These are phyloP conservation scores for Ganoderma meredithae DNA, from an alignment of 1,284 basidiomycete genomes.

Conservation along the genomic window DNA sequence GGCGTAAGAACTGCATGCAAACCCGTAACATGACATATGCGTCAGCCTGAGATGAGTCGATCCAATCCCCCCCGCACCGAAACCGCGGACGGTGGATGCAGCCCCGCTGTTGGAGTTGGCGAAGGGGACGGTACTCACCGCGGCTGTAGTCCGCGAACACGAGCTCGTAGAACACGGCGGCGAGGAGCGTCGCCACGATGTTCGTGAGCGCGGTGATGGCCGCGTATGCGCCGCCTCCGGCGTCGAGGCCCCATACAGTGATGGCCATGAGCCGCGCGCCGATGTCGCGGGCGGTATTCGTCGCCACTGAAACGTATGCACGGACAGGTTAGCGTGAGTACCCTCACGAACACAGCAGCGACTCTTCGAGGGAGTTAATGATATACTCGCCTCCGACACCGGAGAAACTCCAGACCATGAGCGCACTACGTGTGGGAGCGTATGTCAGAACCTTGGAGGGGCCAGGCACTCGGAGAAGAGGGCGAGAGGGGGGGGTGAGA, in stretches of 20 bases:
- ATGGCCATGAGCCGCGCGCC: slow-evolving; percentile 64
- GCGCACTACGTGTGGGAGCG: slow-evolving; percentile 45
- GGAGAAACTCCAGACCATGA: slow-evolving; percentile 66
- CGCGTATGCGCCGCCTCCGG: slow-evolving; percentile 63
- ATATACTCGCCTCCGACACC: slow-evolving; percentile 52
- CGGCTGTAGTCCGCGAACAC: slow-evolving; percentile 61
- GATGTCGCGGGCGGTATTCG: slow-evolving; percentile 72
- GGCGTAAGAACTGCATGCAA: slow-evolving; percentile 31
- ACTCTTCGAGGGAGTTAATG: neutral
- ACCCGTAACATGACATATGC: neutral
- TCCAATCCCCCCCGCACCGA: neutral
- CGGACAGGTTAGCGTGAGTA: too few species aligned
- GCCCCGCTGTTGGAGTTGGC: too few species aligned
- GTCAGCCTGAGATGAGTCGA: neutral
- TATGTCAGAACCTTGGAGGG: neutral
- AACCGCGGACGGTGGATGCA: too few species aligned
- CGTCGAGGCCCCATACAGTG: slow-evolving; percentile 62
- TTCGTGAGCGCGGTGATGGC: slow-evolving; percentile 73
- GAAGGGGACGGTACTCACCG: slow-evolving; percentile 37
- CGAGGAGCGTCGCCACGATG: slow-evolving; percentile 66
- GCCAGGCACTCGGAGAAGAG: slow-evolving; percentile 42
- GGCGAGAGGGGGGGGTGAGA: slow-evolving; percentile 57
- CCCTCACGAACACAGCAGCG: neutral
- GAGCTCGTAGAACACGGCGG: slow-evolving; percentile 58
- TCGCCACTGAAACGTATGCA: slow-evolving; percentile 51